Evolutionary conservation across 2,329 filamentous ascomycete genomes (phyloP).

Genomic region (Ilyonectria robusta): DNA sequence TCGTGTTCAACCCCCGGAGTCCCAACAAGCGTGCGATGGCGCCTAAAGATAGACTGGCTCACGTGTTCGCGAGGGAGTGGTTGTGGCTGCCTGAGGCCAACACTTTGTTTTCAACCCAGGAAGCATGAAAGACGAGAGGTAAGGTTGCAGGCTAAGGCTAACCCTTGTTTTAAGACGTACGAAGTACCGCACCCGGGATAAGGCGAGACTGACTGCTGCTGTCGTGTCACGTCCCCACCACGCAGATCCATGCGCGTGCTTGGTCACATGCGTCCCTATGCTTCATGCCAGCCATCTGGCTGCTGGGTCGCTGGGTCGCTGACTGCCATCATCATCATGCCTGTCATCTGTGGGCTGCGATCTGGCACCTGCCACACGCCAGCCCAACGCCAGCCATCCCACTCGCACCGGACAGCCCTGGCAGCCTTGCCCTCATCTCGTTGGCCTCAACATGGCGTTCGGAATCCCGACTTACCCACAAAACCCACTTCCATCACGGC

Average conservation of each 20-base stretch:
- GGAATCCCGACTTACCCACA: slow-evolving; percentile 13
- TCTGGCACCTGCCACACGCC: slow-evolving; percentile 38
- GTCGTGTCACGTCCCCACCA: slow-evolving; percentile 37
- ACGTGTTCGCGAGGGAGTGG: slow-evolving; percentile 13
- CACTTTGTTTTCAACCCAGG: slow-evolving; percentile 6
- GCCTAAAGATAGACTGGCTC: slow-evolving; percentile 7
- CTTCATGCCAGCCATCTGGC: slow-evolving; percentile 19
- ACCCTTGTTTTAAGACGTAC: slow-evolving; percentile 18
- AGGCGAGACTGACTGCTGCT: slow-evolving; percentile 12
- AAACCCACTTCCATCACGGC: slow-evolving; percentile 26
- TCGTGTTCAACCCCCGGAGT: slow-evolving; percentile 8
- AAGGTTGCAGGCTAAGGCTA: slow-evolving; percentile 16
- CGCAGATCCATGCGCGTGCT: slow-evolving; percentile 41
- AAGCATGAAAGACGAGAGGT: slow-evolving; percentile 6
- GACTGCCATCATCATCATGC: slow-evolving; percentile 3
- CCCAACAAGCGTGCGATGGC: background rate
- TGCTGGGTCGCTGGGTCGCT: background rate
- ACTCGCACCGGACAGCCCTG: slow-evolving; percentile 7
- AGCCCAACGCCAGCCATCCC: slow-evolving; percentile 17
- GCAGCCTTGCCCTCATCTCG: slow-evolving; percentile 12
- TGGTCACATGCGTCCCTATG: slow-evolving; percentile 46
- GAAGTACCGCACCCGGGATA: slow-evolving; percentile 5
- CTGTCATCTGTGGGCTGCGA: slow-evolving; percentile 27
- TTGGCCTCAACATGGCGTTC: slow-evolving; percentile 28
- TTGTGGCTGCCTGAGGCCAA: background rate